A percentile compares a stretch with the other conserved stretches of the same genome.
phyloP scores from a whole-genome alignment of 495 filamentous ascomycete genomes.

The Neurospora tetraspora region DNA sequence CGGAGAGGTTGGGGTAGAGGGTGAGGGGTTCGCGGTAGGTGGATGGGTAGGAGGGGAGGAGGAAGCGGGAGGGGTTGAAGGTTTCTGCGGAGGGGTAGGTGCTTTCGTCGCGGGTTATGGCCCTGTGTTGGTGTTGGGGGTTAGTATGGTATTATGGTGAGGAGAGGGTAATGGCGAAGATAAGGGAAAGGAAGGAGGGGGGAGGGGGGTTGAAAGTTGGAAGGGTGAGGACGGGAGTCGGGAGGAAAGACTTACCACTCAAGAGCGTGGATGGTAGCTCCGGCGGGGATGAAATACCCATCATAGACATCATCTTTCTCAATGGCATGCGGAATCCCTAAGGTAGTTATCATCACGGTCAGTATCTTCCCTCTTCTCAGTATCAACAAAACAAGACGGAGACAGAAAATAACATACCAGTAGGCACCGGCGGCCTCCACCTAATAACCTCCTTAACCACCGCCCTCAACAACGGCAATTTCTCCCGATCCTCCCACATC shows the following conservation, averaged over 20 bases:
- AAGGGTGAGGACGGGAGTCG: neutral
- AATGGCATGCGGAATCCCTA: conserved; percentile 43
- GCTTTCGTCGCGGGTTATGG: conserved; percentile 48
- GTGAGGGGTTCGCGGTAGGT: conserved; percentile 47
- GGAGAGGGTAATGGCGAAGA: neutral
- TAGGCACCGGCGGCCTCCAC: conserved; percentile 48
- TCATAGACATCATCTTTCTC: conserved; percentile 46
- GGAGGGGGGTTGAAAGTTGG: neutral
- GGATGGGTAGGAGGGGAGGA: conserved; percentile 35
- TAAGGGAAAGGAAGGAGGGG: neutral
- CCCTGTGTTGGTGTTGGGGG: conserved; percentile 34
- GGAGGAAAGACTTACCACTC: conserved; percentile 29
- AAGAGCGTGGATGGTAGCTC: conserved; percentile 47
- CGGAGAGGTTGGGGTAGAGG: conserved; percentile 42
- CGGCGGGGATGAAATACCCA: conserved; percentile 45
- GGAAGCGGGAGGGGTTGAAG: conserved; percentile 46
- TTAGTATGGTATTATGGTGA: neutral
- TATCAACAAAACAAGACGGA: neutral
- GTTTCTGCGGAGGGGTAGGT: conserved; percentile 51
- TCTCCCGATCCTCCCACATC: conserved; percentile 35
- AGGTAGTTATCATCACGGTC: neutral
- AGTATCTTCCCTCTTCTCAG: neutral
- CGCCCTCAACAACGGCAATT: conserved; percentile 41
- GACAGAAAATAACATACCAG: conserved; percentile 21
- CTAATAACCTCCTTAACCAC: conserved; percentile 52